These are phyloP conservation scores for Psilocybe cyanescens DNA, from an alignment of 768 basidiomycete species.

Conservation along the genomic window DNA sequence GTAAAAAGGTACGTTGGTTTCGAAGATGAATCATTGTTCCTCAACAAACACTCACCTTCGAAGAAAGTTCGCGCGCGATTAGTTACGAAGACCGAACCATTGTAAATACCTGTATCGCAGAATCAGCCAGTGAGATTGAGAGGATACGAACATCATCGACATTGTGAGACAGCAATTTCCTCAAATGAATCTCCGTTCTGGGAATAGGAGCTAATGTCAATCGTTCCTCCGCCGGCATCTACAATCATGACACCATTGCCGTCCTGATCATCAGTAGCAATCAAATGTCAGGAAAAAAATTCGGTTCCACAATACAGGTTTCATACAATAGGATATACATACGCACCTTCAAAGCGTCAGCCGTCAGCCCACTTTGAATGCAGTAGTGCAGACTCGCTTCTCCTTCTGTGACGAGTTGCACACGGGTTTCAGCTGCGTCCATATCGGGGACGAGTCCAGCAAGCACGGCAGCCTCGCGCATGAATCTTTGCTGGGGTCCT, in stretches of 20 bases:
- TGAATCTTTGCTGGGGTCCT: conserved; percentile 39
- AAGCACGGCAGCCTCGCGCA: conserved; percentile 43
- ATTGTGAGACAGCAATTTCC: conserved; percentile 50
- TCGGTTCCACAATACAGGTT: neutral
- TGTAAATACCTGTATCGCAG: conserved; percentile 39
- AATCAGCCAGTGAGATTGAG: neutral
- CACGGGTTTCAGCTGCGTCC: conserved; percentile 32
- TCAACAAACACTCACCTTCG: conserved; percentile 29
- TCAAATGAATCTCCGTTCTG: conserved; percentile 35
- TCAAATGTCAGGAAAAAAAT: neutral
- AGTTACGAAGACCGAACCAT: conserved; percentile 54
- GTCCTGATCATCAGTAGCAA: neutral
- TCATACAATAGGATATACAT: neutral
- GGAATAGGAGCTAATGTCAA: conserved; percentile 60
- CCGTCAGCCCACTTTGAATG: conserved; percentile 33
- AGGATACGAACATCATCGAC: conserved; percentile 25
- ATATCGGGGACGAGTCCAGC: conserved; percentile 42
- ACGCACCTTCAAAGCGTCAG: conserved; percentile 20
- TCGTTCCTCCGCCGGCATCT: conserved; percentile 67
- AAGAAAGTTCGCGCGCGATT: conserved; percentile 37
- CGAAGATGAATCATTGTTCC: neutral
- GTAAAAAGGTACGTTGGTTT: neutral
- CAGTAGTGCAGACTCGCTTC: conserved; percentile 56
- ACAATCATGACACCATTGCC: conserved; percentile 40
- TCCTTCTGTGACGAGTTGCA: conserved; percentile 57